Percentiles rank a stretch among this genome's conserved stretches.
Conservation (phyloP, 2,329 filamentous ascomycete genomes). For the Beauveria scarabaeidicola region DNA sequence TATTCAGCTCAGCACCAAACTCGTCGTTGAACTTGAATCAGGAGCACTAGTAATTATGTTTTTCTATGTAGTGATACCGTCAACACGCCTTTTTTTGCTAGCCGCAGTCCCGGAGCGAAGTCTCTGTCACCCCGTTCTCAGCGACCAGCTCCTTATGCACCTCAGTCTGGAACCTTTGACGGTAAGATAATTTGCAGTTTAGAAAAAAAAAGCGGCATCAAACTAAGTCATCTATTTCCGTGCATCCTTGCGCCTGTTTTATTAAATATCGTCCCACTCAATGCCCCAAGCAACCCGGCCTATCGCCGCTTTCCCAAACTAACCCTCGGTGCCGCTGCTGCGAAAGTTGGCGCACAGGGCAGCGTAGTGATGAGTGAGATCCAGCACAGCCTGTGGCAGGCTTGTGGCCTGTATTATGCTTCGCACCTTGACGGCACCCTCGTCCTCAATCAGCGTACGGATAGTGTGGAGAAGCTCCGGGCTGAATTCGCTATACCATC, state of each 20-base stretch:
- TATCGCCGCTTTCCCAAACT: conserved; percentile 20
- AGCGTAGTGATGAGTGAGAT: conserved; percentile 93
- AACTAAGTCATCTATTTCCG: not conserved
- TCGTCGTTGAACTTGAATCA: no score
- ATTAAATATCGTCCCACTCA: not conserved
- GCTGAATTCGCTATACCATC: conserved; percentile 99
- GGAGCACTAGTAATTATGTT: no score
- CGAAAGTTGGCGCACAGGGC: conserved; percentile 90
- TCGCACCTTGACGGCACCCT: conserved; percentile 92
- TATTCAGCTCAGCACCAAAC: no score
- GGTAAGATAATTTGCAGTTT: not conserved
- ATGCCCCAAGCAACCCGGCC: not conserved
- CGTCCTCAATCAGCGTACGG: conserved; percentile 89
- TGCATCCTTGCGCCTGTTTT: conserved; percentile 2
- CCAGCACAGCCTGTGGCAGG: conserved; percentile 83
- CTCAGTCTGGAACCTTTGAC: not conserved
- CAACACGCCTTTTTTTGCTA: no score
- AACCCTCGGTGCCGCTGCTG: conserved; percentile 85
- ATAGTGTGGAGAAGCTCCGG: conserved; percentile 82
- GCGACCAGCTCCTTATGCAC: not conserved
- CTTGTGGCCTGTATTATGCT: conserved; percentile 96
- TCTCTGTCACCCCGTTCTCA: no score
- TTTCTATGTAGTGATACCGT: no score
- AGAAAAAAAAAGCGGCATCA: not conserved
- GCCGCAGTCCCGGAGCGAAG: no score